Conservation (phyloP, 306 rosid genomes). For the Gastrolobium villosum region DNA sequence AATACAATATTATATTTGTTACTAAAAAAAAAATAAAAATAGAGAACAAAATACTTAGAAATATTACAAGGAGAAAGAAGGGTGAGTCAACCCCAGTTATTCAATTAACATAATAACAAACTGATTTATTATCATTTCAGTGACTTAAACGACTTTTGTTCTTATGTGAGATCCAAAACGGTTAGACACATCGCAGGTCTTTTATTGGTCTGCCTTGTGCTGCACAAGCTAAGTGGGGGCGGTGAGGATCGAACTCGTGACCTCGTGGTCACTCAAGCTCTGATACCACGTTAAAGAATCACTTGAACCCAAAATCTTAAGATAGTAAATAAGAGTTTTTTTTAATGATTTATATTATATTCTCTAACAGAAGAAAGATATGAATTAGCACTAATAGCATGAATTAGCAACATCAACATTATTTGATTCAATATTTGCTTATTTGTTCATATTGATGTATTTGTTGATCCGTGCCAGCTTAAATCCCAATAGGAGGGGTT, state of each 20-base stretch:
- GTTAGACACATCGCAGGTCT: neutral
- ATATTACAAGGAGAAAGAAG: neutral
- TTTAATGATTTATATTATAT: too few species aligned
- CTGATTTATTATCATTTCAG: too few species aligned
- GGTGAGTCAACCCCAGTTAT: neutral
- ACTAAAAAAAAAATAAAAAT: neutral
- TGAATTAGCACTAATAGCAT: neutral
- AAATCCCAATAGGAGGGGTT: constrained; percentile 32
- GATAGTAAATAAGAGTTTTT: too few species aligned
- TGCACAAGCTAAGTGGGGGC: too few species aligned
- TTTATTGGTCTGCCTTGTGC: too few species aligned
- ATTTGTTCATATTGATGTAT: constrained; percentile 25
- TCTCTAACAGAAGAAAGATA: too few species aligned
- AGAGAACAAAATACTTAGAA: neutral
- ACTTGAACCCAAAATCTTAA: too few species aligned
- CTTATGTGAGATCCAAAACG: neutral
- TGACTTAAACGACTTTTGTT: neutral
- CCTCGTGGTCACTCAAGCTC: too few species aligned
- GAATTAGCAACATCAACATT: constrained; percentile 21
- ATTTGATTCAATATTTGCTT: constrained; percentile 27
- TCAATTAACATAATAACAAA: neutral
- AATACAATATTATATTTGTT: neutral
- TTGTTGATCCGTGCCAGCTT: constrained; percentile 47
- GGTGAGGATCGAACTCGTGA: too few species aligned
- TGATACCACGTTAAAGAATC: too few species aligned